Evolutionary conservation across 345 rosid species (phyloP), one percentile per base, ranked within the genome.

Genomic region (Raphanus sativus): DNA sequence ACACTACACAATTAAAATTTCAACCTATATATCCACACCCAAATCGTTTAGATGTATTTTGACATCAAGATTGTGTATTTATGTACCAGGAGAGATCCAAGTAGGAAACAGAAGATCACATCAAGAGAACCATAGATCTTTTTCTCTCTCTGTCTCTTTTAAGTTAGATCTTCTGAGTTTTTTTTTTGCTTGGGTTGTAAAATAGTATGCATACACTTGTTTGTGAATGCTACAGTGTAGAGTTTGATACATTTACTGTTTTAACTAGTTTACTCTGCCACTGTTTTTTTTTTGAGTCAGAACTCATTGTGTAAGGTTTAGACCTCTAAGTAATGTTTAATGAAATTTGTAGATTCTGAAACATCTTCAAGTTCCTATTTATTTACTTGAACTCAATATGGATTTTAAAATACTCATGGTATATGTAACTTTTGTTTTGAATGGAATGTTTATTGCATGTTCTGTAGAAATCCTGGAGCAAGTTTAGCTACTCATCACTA

Each of bases 31-130:
- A 33, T 15, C 9, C 48, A 34, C 17, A 12, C 10, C 30, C 29
- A 32, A 32, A 29, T 29, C 8, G 28, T 26, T 70, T 16, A 33
- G 16, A 28, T 58, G 61, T 59, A 67, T 26, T 29, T 69, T 74
- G 42, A 74, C 66, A 67, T 68, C 6, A 73, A 33, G 36, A 59
- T 62, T 79, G 40, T 74, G 33, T 40, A 9, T 68, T 67, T 42
- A 36, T 79, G 67, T 68, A 69, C 16, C 79, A 79, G 79, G 75
- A 79, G 75, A 32, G 75, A 48, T 74, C 82, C 78, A 63, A 69
- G 71, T 62, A 79, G 75, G 71, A 74, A 69, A 68, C 71, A 79
- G 24, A 62, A 69, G 62, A 69, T 30, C 75, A 74, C 65, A 13
- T 74, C 82, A 74, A 69, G 62, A 63, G 25, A 63, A 74, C 71